Base-by-base conservation (phyloP, 768 basidiomycete species). In the Boletus pseudopeckii region DNA sequence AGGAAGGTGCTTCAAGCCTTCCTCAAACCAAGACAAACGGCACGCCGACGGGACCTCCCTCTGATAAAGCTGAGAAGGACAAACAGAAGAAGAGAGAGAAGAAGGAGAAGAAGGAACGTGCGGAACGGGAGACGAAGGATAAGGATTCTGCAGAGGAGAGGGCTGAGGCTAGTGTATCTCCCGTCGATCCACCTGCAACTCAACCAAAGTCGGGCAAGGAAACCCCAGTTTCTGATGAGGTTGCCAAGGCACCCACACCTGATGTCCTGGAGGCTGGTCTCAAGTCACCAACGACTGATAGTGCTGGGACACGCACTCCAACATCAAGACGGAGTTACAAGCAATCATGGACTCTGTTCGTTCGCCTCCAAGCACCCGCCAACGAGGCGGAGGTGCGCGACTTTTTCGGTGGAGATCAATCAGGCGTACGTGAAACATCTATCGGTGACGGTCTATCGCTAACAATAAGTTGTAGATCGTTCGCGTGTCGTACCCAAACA, bases 271-370 rank as follows among this genome's bases (percentile, higher is more conserved):
- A 69, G 17, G 37, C 48, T 53, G 78, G 75, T 45, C 65, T 77
- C 49, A 86, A 82, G 67, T 82, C 79, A 15, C 82, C 83, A 15
- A 72, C 74, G 15, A 79, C 81, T 26, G 84, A 84, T 49, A 82
- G 82, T 32, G 68, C 79, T 0, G 88, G 88, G 9, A 72, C 75
- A 22, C 79, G 89, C 51, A 92, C 91, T 26, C 91, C 91, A 18
- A 88, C 83, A 49, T 78, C 79, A 34, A 77, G 77, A 44, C 80
- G 82, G 52, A 80, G 81, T 0, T 74, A 80, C 28, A 77, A 88
- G 38, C 82, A 89, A 68, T 90, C 91, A 6, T 91, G 86, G 85
- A 94, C 92, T 8, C 78, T 93, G 48, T 93, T 90, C 70, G 83
- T 94, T 78, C 83, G 86, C 57, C 77, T 86, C 72, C 69, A 75